phyloP scores from a whole-genome alignment of 2,329 filamentous ascomycete genomes.

The Colletotrichum limetticola region DNA sequence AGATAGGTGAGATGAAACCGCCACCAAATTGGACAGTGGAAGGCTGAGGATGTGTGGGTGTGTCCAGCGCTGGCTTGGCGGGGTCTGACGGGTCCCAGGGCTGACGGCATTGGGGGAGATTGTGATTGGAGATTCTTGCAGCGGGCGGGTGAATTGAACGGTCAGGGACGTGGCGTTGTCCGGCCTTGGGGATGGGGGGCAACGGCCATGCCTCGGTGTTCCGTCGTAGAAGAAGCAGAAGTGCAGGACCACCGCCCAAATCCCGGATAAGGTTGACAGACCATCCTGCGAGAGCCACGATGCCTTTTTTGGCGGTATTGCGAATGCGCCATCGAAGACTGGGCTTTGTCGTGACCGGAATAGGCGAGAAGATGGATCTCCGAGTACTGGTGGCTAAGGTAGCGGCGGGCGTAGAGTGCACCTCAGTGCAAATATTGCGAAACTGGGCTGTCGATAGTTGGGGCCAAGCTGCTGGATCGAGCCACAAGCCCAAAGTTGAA shows the following conservation, averaged over 20 bases:
- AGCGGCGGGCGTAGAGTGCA: neutral
- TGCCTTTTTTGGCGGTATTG: neutral
- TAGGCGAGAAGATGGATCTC: neutral
- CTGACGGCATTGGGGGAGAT: neutral
- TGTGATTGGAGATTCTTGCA: neutral
- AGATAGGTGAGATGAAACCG: neutral
- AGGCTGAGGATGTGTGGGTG: neutral
- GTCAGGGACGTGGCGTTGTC: conserved; percentile 4
- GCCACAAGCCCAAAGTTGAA: neutral
- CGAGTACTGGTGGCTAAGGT: neutral
- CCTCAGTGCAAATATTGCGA: no score
- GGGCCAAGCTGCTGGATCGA: neutral
- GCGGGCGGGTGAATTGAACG: neutral
- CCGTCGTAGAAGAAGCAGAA: neutral
- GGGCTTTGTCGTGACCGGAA: neutral
- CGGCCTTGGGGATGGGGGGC: neutral
- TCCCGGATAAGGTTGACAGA: neutral
- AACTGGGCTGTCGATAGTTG: neutral
- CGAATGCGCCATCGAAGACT: neutral
- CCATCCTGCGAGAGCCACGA: neutral
- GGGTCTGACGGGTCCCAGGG: neutral
- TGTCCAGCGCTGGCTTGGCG: neutral
- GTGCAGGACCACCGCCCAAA: neutral
- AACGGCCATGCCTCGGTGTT: neutral
- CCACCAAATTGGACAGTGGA: conserved; percentile 1